phyloP scores from a whole-genome alignment of 176 grass and related monocot species.

The Elaeis guineensis region DNA sequence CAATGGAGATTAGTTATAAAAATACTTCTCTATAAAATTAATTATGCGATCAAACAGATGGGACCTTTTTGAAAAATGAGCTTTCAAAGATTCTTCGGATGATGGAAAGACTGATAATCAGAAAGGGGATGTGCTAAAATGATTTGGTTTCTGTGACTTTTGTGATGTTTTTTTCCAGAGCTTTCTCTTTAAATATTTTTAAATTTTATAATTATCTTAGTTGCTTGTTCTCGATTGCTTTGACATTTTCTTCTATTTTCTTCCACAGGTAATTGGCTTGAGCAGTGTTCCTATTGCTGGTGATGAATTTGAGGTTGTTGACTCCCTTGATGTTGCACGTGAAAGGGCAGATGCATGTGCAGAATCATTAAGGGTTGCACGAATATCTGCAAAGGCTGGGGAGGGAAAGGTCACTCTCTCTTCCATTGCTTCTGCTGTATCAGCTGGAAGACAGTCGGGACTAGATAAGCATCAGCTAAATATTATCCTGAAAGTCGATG shows the following conservation, averaged over 20 bases:
- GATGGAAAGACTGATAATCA: no score
- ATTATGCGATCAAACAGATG: no score
- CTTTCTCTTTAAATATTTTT: no score
- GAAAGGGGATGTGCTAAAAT: no score
- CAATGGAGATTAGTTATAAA: no score
- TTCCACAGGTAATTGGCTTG: slow-evolving; percentile 66
- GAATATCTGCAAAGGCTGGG: slow-evolving; percentile 80
- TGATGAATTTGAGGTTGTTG: slow-evolving; percentile 81
- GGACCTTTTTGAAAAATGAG: no score
- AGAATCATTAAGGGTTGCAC: slow-evolving; percentile 42
- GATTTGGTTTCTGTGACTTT: no score
- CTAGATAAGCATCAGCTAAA: slow-evolving; percentile 86
- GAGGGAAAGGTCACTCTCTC: slow-evolving; percentile 84
- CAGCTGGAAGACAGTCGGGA: slow-evolving; percentile 46
- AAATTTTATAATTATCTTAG: no score
- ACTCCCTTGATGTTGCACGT: slow-evolving; percentile 51
- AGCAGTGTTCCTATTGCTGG: slow-evolving; percentile 78
- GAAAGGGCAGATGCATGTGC: slow-evolving; percentile 53
- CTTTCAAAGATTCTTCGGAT: no score
- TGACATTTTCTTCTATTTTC: background rate
- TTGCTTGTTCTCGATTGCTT: slow-evolving; percentile 4
- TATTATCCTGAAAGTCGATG: slow-evolving; percentile 97
- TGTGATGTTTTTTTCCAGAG: no score
- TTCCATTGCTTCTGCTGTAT: slow-evolving; percentile 63
- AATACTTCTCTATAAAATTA: no score